Conservation (phyloP, 176 grass and related monocot genomes). For the Thinopyrum elongatum region DNA sequence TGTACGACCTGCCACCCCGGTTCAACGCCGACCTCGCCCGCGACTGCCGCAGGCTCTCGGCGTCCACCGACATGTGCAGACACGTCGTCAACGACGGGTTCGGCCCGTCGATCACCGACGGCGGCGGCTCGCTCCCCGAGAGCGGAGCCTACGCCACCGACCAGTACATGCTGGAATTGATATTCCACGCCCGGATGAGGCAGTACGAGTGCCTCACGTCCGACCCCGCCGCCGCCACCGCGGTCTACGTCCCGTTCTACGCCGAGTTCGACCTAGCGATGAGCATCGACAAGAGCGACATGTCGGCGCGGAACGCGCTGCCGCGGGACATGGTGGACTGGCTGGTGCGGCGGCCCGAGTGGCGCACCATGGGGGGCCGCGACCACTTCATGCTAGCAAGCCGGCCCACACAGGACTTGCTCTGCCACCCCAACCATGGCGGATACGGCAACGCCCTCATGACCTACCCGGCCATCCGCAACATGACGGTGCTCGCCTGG, state of each 20-base stretch:
- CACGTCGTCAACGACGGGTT: constrained; percentile 46
- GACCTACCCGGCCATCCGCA: constrained; percentile 38
- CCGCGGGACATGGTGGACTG: no score
- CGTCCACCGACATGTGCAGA: constrained; percentile 47
- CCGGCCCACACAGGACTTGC: constrained; percentile 39
- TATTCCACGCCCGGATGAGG: constrained; percentile 70
- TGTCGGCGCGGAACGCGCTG: no score
- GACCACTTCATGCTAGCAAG: constrained; percentile 54
- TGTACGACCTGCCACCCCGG: not conserved
- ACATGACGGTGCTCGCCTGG: constrained; percentile 53
- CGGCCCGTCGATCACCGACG: constrained; percentile 17
- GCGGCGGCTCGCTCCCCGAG: constrained; percentile 3
- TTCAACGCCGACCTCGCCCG: constrained; percentile 35
- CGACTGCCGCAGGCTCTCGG: constrained; percentile 23
- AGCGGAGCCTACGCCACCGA: constrained; percentile 25
- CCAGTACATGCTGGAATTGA: constrained; percentile 48
- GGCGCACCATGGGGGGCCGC: constrained; percentile 41
- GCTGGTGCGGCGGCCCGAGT: constrained; percentile 5
- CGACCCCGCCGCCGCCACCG: constrained; percentile 16
- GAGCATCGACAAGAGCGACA: not conserved
- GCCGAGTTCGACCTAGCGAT: constrained; percentile 56
- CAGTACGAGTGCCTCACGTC: constrained; percentile 62
- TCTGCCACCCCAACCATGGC: not conserved
- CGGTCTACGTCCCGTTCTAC: constrained; percentile 74
- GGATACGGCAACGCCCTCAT: constrained; percentile 58